Evolutionary conservation across 768 basidiomycete species (phyloP).

Genomic region (Cystobasidium onofrii): DNA sequence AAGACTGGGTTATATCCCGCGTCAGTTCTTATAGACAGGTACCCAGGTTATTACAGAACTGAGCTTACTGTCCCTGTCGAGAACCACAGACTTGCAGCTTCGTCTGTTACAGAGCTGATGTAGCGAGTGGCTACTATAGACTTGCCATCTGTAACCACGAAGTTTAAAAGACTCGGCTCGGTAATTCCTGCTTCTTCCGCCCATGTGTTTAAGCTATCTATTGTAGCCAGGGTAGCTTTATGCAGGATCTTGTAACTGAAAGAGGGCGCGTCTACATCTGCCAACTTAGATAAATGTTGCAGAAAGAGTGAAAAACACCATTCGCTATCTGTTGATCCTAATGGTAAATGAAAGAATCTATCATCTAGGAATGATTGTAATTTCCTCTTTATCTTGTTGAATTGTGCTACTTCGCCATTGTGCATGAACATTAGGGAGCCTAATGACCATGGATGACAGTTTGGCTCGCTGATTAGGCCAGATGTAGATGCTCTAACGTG

Average conservation of each 20-base stretch:
- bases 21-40: too few relatives aligned
- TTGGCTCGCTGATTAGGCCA: conserved; percentile 80
- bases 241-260: conserved; percentile 67
- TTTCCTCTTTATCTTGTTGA: conserved; percentile 66
- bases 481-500: conserved; percentile 92
- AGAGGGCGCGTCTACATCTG: conserved; percentile 55
- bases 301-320: conserved; percentile 70
- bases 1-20: conserved; percentile 23
- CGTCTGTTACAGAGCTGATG: conserved; percentile 80
- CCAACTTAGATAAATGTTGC: conserved; percentile 27
- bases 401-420: conserved; percentile 60
- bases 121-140: conserved; percentile 90
- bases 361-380: conserved; percentile 71
- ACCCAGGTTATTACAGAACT: too few relatives aligned
- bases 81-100: conserved; percentile 69
- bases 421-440: conserved; percentile 77
- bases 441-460: conserved; percentile 89
- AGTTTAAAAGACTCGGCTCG: conserved; percentile 62
- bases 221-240: conserved; percentile 80
- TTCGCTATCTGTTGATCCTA: conserved; percentile 95
- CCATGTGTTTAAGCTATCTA: conserved; percentile 66
- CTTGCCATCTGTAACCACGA: conserved; percentile 90
- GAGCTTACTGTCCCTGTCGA: conserved; percentile 28
- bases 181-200: conserved; percentile 63
- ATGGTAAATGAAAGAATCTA: conserved; percentile 72